A percentile compares a stretch with the other conserved stretches of the same genome.
Conservation (phyloP, 495 filamentous ascomycete genomes). For the Penicillium waksmanii region DNA sequence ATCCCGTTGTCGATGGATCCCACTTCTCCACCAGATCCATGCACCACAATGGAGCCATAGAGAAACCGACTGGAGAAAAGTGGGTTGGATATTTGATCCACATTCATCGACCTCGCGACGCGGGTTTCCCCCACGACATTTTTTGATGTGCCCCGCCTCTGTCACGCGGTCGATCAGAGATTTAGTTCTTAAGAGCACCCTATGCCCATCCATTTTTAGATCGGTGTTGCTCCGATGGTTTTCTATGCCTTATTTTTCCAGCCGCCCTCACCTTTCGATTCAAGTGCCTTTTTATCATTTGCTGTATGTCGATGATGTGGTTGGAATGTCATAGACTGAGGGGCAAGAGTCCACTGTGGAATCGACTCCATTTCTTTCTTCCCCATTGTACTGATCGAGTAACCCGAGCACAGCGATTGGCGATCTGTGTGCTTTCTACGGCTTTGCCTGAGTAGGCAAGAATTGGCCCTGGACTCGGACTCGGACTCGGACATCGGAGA, state of each 20-base stretch:
- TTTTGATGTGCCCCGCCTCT: background rate
- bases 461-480: constrained; percentile 1
- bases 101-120: constrained; percentile 1
- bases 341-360: constrained; percentile 16
- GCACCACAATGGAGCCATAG: background rate
- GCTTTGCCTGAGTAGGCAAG: constrained; percentile 17
- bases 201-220: constrained; percentile 13
- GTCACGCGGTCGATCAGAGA: constrained; percentile 27
- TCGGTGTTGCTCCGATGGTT: background rate
- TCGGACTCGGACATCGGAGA: background rate
- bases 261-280: no score
- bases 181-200: constrained; percentile 19
- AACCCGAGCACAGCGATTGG: constrained; percentile 22
- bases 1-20: constrained; percentile 21
- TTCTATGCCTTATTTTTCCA: background rate
- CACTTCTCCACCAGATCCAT: constrained; percentile 8
- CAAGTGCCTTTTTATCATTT: no score
- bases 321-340: background rate
- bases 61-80: constrained; percentile 13
- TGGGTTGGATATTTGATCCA: constrained; percentile 9
- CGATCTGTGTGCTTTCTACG: constrained; percentile 8
- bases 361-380: background rate
- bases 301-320: no score
- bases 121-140: constrained; percentile 9
- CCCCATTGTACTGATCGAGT: constrained; percentile 23